Conservation (phyloP, 257 asterid genomes). For the Petrea volubilis region DNA sequence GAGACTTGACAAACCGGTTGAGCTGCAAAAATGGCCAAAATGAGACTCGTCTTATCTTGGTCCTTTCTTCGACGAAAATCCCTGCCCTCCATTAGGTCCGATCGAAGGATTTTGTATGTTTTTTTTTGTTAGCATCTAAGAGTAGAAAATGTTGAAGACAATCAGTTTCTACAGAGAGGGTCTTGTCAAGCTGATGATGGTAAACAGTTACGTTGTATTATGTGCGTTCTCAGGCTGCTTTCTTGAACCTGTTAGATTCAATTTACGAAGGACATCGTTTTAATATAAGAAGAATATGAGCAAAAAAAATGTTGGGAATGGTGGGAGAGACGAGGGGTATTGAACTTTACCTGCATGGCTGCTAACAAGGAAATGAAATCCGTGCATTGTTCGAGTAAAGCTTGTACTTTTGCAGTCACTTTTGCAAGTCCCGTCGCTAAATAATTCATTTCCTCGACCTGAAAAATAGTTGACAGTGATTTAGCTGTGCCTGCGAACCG, state of each 20-base stretch:
- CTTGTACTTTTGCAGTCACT: constrained; percentile 63
- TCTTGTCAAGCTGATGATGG: constrained; percentile 41
- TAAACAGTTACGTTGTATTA: constrained; percentile 47
- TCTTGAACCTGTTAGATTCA: constrained; percentile 42
- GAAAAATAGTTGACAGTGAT: background rate
- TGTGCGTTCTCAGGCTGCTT: constrained; percentile 49
- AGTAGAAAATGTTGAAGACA: constrained; percentile 26
- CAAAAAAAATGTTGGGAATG: background rate
- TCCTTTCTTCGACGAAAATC: constrained; percentile 22
- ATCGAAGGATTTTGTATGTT: constrained; percentile 37
- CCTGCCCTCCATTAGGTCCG: constrained; percentile 40
- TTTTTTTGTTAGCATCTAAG: constrained; percentile 45
- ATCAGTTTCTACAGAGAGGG: constrained; percentile 33
- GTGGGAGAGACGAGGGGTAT: background rate
- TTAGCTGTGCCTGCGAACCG: background rate
- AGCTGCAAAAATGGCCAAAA: constrained; percentile 37
- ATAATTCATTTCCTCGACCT: constrained; percentile 67
- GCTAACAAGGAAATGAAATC: constrained; percentile 54
- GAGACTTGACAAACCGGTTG: constrained; percentile 20
- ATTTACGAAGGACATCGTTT: background rate
- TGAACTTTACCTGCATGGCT: constrained; percentile 46
- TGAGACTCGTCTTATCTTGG: background rate
- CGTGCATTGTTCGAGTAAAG: constrained; percentile 69
- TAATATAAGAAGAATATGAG: background rate
- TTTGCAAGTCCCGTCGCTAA: constrained; percentile 64